These are phyloP conservation scores for Populus hybrid DNA, from an alignment of 441 rosid species.

Conservation along the genomic window DNA sequence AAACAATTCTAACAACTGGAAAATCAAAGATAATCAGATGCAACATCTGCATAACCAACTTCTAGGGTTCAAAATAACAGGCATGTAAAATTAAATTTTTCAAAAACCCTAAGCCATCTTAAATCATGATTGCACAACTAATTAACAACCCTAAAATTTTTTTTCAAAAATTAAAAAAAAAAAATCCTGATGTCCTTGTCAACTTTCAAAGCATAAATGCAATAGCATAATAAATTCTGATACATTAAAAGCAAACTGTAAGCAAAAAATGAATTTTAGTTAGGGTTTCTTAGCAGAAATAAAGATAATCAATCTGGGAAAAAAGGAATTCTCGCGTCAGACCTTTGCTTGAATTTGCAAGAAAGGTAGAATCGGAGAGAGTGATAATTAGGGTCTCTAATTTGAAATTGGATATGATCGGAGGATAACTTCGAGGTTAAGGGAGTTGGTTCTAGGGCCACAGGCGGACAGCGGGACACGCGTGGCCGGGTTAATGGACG, in stretches of 20 bases:
- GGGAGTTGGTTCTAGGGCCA: not conserved
- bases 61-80: constrained; percentile 1
- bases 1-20: not conserved
- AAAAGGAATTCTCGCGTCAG: not conserved
- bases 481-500: not conserved
- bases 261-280: not conserved
- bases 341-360: not conserved
- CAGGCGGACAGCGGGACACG: not conserved
- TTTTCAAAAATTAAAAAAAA: not conserved
- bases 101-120: not conserved
- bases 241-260: not conserved
- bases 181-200: not conserved
- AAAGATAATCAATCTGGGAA: not conserved
- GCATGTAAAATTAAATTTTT: not conserved
- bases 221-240: not conserved
- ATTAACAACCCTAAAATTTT: not conserved
- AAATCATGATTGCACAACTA: no score
- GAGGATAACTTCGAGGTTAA: not conserved
- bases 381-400: not conserved
- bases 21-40: not conserved
- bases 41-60: not conserved
- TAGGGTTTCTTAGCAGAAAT: not conserved
- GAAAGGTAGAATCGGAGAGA: not conserved
- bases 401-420: not conserved
- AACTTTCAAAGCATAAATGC: not conserved